Percentiles rank a stretch among this genome's conserved stretches.
phyloP scores from a whole-genome alignment of 2,329 filamentous ascomycete genomes.

The Cercospora sp. region DNA sequence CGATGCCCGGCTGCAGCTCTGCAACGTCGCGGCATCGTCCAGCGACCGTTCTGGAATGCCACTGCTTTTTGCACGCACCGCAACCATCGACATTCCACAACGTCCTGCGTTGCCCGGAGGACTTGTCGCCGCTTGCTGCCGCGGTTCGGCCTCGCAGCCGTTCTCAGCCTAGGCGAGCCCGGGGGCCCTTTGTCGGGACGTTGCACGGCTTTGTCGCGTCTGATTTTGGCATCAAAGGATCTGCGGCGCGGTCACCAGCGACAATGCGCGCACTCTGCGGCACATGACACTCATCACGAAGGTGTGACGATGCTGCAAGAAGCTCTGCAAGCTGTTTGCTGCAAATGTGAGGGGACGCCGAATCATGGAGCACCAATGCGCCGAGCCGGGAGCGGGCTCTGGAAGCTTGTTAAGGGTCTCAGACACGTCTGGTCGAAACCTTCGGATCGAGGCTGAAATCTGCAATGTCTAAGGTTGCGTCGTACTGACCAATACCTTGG shows the following conservation, averaged over 20 bases:
- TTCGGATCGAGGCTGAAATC: slow-evolving; percentile 15
- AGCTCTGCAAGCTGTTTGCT: slow-evolving; percentile 2
- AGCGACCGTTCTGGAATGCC: slow-evolving; percentile 7
- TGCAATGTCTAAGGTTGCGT: slow-evolving; percentile 3
- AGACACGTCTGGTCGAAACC: slow-evolving; percentile 11
- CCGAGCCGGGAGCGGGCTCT: slow-evolving; percentile 11
- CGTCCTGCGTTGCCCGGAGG: neutral
- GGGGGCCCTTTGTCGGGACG: slow-evolving; percentile 20
- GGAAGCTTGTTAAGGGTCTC: slow-evolving; percentile 16
- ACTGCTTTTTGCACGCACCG: neutral
- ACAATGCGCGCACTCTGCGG: slow-evolving; percentile 3
- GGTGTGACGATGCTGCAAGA: slow-evolving; percentile 9
- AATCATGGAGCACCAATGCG: slow-evolving; percentile 11
- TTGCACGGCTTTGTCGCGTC: slow-evolving; percentile 18
- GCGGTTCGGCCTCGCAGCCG: slow-evolving; percentile 12
- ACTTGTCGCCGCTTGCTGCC: slow-evolving; percentile 3
- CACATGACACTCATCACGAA: slow-evolving; percentile 1
- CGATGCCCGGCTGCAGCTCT: neutral
- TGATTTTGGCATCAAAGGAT: slow-evolving; percentile 6
- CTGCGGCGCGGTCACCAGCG: slow-evolving; percentile 8
- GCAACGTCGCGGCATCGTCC: neutral
- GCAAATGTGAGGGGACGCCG: neutral
- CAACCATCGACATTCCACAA: neutral
- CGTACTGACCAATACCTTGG: slow-evolving; percentile 12
- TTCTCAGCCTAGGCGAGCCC: slow-evolving; percentile 3